Conservation (phyloP, 2,329 filamentous ascomycete species). For the Fusarium sp. region DNA sequence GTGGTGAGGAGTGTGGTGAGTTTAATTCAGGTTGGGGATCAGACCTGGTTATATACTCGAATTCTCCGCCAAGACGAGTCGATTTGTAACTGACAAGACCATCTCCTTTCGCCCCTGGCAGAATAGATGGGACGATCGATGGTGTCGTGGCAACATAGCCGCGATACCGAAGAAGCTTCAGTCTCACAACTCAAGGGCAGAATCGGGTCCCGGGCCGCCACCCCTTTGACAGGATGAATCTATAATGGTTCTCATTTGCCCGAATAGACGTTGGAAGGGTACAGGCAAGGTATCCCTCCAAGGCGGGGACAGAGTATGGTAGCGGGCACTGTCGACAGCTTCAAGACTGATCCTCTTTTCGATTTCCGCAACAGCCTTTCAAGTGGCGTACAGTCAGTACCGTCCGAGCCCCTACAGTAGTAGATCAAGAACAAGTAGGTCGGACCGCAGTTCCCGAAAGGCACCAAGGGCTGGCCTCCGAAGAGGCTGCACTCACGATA, state of each 20-base stretch:
- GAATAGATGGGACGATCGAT: slow-evolving; percentile 10
- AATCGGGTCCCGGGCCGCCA: slow-evolving; percentile 32
- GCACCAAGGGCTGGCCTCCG: slow-evolving; percentile 19
- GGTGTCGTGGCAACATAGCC: slow-evolving; percentile 14
- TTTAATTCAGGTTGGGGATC: slow-evolving; percentile 15
- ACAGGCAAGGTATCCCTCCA: slow-evolving; percentile 9
- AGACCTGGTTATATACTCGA: slow-evolving; percentile 31
- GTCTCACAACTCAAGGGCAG: slow-evolving; percentile 9
- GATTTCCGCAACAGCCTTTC: slow-evolving; percentile 17
- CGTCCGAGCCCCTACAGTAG: slow-evolving; percentile 6
- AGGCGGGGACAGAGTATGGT: slow-evolving; percentile 7
- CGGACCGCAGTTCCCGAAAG: slow-evolving; percentile 37
- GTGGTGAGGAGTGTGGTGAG: slow-evolving; percentile 26
- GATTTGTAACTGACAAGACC: slow-evolving; percentile 6
- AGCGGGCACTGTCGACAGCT: slow-evolving; percentile 10
- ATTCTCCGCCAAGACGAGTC: neutral
- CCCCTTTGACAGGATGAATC: slow-evolving; percentile 14
- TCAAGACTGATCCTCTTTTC: slow-evolving; percentile 7
- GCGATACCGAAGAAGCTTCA: slow-evolving; percentile 18
- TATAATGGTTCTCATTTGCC: slow-evolving; percentile 2
- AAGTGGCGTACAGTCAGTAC: slow-evolving; percentile 13
- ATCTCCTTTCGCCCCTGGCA: neutral
- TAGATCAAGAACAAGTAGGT: slow-evolving; percentile 2
- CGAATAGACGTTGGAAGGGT: slow-evolving; percentile 2
- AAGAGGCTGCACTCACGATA: slow-evolving; percentile 28